These are phyloP conservation scores for Madurella fahalii DNA, from an alignment of 2,329 filamentous ascomycete genomes.

Conservation along the genomic window DNA sequence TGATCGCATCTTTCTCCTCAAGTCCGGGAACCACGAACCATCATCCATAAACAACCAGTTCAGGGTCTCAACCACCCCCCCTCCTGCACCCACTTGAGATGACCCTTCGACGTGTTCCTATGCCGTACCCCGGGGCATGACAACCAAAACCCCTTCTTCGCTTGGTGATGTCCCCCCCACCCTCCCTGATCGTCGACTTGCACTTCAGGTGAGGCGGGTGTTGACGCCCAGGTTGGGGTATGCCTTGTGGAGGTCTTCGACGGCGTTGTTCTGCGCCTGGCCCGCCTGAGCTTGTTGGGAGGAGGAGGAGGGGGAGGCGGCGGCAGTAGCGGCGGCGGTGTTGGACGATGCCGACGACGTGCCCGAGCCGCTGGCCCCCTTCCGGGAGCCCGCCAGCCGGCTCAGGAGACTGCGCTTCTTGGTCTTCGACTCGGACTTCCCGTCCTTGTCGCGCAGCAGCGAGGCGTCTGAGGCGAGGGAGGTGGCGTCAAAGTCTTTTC, in stretches of 20 bases:
- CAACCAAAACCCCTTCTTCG: no score
- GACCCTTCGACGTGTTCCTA: no score
- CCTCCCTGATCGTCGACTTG: background rate
- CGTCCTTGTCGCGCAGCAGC: background rate
- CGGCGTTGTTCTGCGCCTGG: background rate
- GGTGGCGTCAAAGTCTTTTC: background rate
- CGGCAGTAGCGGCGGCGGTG: no score
- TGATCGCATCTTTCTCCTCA: no score
- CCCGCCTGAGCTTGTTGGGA: background rate
- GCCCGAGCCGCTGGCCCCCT: background rate
- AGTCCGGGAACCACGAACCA: no score
- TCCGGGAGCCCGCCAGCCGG: background rate
- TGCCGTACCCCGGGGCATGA: no score
- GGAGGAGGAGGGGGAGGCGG: no score
- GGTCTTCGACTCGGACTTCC: background rate
- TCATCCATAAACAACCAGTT: no score
- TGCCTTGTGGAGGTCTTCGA: background rate
- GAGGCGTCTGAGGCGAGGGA: conserved; percentile 4
- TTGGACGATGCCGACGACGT: background rate
- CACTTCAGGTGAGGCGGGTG: background rate
- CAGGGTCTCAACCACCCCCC: no score
- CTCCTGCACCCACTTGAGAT: no score
- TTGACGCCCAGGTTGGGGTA: background rate
- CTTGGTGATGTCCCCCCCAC: no score
- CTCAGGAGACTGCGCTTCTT: conserved; percentile 1